These are phyloP conservation scores for Linum usitatissimum DNA, from an alignment of 345 rosid species.

Conservation along the genomic window DNA sequence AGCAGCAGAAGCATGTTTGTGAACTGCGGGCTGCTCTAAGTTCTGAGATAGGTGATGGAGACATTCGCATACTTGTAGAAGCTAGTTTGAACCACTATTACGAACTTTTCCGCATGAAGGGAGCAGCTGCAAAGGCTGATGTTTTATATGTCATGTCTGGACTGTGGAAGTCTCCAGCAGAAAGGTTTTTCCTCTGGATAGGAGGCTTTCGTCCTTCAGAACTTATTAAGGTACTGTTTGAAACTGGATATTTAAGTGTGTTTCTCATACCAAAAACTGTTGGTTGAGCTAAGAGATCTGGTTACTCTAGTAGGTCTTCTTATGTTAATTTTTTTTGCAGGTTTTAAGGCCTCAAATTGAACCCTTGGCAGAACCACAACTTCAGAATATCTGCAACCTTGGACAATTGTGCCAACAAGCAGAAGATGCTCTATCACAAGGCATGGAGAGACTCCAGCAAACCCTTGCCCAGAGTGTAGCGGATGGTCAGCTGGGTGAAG, in stretches of 20 bases:
- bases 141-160: constrained; percentile 80
- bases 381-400: constrained; percentile 36
- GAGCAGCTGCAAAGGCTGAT: constrained; percentile 61
- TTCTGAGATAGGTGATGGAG: constrained; percentile 42
- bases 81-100: constrained; percentile 57
- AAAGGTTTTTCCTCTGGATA: constrained; percentile 88
- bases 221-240: constrained; percentile 62
- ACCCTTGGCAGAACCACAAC: constrained; percentile 53
- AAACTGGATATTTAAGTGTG: too few relatives aligned
- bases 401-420: constrained; percentile 80
- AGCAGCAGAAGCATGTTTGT: constrained; percentile 47
- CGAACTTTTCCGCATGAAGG: constrained; percentile 77
- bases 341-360: constrained; percentile 59
- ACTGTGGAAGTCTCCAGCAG: constrained; percentile 80
- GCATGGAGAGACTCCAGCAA: constrained; percentile 83
- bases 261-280: not conserved
- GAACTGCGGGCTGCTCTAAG: constrained; percentile 55
- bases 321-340: too few relatives aligned
- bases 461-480: constrained; percentile 60
- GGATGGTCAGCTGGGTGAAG: constrained; percentile 46
- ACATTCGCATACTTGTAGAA: constrained; percentile 60
- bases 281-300: too few relatives aligned
- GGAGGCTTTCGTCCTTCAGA: constrained; percentile 95
- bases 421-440: constrained; percentile 88
- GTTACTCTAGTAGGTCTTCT: too few relatives aligned